phyloP scores from a whole-genome alignment of 192 early-diverging fungal genomes.

The Dimargaris cristalligena region DNA sequence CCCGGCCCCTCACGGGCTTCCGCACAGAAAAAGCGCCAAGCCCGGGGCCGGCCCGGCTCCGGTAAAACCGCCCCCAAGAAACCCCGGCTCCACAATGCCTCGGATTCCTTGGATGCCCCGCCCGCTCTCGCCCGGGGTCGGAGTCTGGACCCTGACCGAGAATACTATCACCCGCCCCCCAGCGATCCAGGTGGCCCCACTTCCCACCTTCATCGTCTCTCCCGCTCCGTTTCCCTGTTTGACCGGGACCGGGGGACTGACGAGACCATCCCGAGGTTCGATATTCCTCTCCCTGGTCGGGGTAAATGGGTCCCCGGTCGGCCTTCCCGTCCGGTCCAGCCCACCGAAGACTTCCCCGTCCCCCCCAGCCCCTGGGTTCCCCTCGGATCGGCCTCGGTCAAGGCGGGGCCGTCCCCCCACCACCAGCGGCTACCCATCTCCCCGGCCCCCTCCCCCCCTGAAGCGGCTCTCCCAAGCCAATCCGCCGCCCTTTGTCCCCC shows the following conservation, averaged over 20 bases:
- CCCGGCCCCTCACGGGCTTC: too few species aligned
- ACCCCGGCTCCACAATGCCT: too few species aligned
- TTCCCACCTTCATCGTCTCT: slow-evolving; percentile 11
- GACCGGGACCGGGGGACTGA: slow-evolving; percentile 16
- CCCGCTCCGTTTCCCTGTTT: not conserved
- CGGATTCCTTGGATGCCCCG: too few species aligned
- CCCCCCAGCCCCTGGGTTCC: slow-evolving; percentile 7
- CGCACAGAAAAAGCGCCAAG: too few species aligned
- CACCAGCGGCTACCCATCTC: not conserved
- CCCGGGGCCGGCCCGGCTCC: too few species aligned
- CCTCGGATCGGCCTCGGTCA: slow-evolving; percentile 12
- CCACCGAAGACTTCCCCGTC: not conserved
- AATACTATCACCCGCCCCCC: too few species aligned
- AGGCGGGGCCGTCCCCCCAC: not conserved
- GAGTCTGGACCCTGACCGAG: too few species aligned
- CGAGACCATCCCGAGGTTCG: slow-evolving; percentile 13
- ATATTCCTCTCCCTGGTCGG: slow-evolving; percentile 1
- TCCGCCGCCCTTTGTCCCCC: slow-evolving; percentile 18
- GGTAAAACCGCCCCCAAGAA: too few species aligned
- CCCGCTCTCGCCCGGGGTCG: too few species aligned
- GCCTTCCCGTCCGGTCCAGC: too few species aligned
- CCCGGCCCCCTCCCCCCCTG: not conserved
- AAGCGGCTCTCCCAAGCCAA: not conserved
- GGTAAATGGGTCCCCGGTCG: slow-evolving; percentile 7
- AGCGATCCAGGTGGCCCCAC: too few species aligned